These are phyloP conservation scores for Oryza meridionalis DNA, from an alignment of 176 grass and related monocot species.

Conservation along the genomic window DNA sequence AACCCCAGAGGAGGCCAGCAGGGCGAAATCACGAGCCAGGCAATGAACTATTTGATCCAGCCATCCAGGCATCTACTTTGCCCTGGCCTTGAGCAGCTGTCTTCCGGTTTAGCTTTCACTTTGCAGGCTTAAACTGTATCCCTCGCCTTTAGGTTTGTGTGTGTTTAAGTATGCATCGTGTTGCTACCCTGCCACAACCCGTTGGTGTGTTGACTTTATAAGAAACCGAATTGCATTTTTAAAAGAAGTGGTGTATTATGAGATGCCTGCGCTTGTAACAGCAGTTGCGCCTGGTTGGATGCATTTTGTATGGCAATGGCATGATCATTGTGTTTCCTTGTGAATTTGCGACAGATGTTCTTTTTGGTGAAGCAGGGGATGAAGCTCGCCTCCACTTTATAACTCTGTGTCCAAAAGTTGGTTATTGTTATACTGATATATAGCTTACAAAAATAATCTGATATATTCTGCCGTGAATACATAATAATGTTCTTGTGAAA, in stretches of 20 bases:
- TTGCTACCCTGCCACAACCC: neutral
- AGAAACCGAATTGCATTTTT: neutral
- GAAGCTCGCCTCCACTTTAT: neutral
- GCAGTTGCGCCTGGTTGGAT: neutral
- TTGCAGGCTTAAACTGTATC: conserved; percentile 21
- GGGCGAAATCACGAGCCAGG: conserved; percentile 60
- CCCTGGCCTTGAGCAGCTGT: neutral
- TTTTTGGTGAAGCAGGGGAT: neutral
- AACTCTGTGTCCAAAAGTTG: too few species aligned
- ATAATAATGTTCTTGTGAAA: too few species aligned
- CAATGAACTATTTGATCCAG: conserved; percentile 36
- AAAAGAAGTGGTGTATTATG: conserved; percentile 11
- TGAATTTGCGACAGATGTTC: neutral
- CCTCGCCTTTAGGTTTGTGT: neutral
- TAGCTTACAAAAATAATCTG: too few species aligned
- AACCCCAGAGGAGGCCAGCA: conserved; percentile 61
- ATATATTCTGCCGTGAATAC: too few species aligned
- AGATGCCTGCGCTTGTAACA: conserved; percentile 11
- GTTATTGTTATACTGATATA: too few species aligned
- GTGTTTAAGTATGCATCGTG: conserved; percentile 10
- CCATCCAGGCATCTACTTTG: neutral
- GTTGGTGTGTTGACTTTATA: conserved; percentile 18
- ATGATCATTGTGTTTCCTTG: neutral
- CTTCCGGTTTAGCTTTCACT: neutral
- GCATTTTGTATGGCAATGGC: neutral